phyloP scores from a whole-genome alignment of 2,329 filamentous ascomycete species.

The Raffaelea ambrosiae region DNA sequence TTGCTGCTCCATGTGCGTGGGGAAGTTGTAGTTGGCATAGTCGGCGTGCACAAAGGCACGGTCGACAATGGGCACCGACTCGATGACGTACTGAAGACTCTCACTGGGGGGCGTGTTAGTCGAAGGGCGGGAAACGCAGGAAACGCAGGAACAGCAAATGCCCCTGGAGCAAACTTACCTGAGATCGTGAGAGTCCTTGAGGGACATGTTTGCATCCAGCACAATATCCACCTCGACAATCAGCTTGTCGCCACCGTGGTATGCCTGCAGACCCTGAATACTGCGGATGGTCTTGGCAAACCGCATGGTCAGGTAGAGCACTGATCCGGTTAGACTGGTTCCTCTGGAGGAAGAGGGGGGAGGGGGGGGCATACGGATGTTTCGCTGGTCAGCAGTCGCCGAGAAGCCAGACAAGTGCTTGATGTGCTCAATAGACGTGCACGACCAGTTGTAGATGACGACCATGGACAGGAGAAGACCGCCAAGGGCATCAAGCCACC shows the following conservation, averaged over 20 bases:
- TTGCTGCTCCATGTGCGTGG: constrained; percentile 47
- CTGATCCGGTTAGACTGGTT: constrained; percentile 14
- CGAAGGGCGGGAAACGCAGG: neutral
- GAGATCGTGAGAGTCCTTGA: constrained; percentile 76
- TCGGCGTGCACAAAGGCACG: constrained; percentile 62
- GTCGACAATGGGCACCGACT: constrained; percentile 73
- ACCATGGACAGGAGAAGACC: constrained; percentile 69
- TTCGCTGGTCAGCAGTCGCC: constrained; percentile 71
- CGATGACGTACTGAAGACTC: constrained; percentile 73
- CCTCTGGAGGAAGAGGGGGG: neutral
- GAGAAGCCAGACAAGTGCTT: constrained; percentile 73
- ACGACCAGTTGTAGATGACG: constrained; percentile 72
- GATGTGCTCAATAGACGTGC: constrained; percentile 67
- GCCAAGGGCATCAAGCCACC: constrained; percentile 78
- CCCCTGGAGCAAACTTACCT: constrained; percentile 26
- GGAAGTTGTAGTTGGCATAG: constrained; percentile 53
- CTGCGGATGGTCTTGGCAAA: constrained; percentile 82
- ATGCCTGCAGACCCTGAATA: constrained; percentile 78
- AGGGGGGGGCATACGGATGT: constrained; percentile 42
- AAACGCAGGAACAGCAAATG: neutral
- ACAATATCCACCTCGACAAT: constrained; percentile 79
- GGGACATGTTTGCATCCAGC: constrained; percentile 63
- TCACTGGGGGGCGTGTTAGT: constrained; percentile 35
- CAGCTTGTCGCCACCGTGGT: constrained; percentile 77
- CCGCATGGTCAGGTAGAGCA: constrained; percentile 87